Percentiles rank a stretch among this genome's conserved stretches.
These are phyloP conservation scores for Sporothrix brasiliensis DNA, from an alignment of 2,329 filamentous ascomycete genomes.

Conservation along the genomic window DNA sequence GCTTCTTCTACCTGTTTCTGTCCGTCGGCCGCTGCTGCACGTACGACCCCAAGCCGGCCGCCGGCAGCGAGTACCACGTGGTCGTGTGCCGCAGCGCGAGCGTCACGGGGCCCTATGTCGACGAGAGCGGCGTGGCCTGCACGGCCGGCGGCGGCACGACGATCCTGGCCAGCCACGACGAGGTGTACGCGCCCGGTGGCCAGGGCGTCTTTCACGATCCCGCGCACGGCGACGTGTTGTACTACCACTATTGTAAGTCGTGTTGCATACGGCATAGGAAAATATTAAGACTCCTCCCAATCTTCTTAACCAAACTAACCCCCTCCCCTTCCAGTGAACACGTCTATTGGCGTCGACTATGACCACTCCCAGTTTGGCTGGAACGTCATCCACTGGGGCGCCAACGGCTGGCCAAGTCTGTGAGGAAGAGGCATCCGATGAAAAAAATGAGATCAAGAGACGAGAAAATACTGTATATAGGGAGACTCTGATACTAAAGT, in stretches of 20 bases:
- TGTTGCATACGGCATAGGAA: too few relatives aligned
- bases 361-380: slow-evolving; percentile 19
- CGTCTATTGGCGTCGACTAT: slow-evolving; percentile 25
- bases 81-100: slow-evolving; percentile 62
- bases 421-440: neutral
- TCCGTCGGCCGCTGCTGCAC: slow-evolving; percentile 52
- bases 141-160: slow-evolving; percentile 59
- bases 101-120: slow-evolving; percentile 59
- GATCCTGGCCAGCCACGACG: slow-evolving; percentile 60
- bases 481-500: too few relatives aligned
- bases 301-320: neutral
- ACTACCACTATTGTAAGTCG: slow-evolving; percentile 62
- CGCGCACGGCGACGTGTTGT: slow-evolving; percentile 51
- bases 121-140: slow-evolving; percentile 57
- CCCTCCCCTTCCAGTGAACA: neutral
- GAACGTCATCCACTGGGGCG: slow-evolving; percentile 26
- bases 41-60: slow-evolving; percentile 24
- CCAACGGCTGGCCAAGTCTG: slow-evolving; percentile 25
- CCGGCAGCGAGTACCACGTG: slow-evolving; percentile 63
- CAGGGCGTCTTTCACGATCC: slow-evolving; percentile 60
- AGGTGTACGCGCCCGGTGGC: slow-evolving; percentile 64
- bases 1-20: slow-evolving; percentile 68
- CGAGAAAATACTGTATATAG: too few relatives aligned
- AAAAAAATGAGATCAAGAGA: too few relatives aligned
- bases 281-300: too few relatives aligned